Conservation (phyloP, 306 rosid species). For the Lathyrus sativus region DNA sequence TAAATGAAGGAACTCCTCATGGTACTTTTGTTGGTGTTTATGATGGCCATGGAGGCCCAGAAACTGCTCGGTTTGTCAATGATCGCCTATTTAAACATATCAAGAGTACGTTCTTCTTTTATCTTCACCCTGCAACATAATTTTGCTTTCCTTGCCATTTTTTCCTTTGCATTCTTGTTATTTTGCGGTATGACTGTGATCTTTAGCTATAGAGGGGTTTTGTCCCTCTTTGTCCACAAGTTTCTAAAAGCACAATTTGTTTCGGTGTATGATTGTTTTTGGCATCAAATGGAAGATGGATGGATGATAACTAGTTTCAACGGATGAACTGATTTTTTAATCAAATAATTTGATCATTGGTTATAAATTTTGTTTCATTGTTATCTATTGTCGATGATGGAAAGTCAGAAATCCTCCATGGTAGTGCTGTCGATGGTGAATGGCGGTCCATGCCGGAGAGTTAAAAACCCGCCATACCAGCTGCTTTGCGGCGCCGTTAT, state of each 20-base stretch:
- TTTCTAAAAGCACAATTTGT: slow-evolving; percentile 4
- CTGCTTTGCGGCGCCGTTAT: too few relatives aligned
- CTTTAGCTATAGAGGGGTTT: slow-evolving; percentile 13
- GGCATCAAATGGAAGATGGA: neutral
- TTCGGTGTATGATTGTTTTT: slow-evolving; percentile 2
- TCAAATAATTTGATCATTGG: neutral
- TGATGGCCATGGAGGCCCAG: slow-evolving; percentile 99
- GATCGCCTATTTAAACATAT: slow-evolving; percentile 66
- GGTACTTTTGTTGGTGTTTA: slow-evolving; percentile 93
- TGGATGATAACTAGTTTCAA: neutral
- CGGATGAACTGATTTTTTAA: neutral
- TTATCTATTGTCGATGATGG: too few relatives aligned
- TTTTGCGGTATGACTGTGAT: neutral
- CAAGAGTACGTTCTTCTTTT: slow-evolving; percentile 60
- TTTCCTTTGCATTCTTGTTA: neutral
- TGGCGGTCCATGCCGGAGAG: too few relatives aligned
- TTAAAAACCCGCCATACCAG: too few relatives aligned
- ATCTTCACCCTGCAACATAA: slow-evolving; percentile 4
- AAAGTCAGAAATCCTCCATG: too few relatives aligned
- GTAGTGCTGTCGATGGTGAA: too few relatives aligned
- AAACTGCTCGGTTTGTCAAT: slow-evolving; percentile 75
- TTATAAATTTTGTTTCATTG: neutral
- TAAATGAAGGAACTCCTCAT: slow-evolving; percentile 50
- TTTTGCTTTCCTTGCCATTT: slow-evolving; percentile 1
- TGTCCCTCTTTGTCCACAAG: neutral